Percentiles rank a stretch among this genome's conserved stretches.
Conservation (phyloP, 768 basidiomycete genomes). For the Nevesoporus exiguus region DNA sequence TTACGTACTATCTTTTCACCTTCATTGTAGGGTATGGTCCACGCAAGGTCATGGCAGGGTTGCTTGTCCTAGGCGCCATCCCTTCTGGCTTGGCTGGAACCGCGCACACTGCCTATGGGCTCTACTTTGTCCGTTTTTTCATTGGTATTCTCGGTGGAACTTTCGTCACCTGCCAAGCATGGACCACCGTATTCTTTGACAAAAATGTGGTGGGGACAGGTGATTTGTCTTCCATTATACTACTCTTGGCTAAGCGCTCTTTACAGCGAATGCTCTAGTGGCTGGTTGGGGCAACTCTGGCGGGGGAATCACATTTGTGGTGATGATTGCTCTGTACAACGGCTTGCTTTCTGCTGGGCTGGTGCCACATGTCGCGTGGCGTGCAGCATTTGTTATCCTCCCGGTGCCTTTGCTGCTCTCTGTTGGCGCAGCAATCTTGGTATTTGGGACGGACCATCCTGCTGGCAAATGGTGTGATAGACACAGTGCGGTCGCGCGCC, state of each 20-base stretch:
- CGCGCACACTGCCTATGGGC: constrained; percentile 36
- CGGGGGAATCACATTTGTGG: constrained; percentile 1
- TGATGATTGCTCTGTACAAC: constrained; percentile 35
- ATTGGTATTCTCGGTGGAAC: constrained; percentile 59
- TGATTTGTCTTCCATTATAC: not conserved
- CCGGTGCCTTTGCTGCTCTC: constrained; percentile 50
- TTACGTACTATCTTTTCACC: not conserved
- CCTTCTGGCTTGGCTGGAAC: constrained; percentile 24
- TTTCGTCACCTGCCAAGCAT: constrained; percentile 59
- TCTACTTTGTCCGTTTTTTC: constrained; percentile 51
- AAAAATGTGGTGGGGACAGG: constrained; percentile 41
- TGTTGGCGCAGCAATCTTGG: constrained; percentile 29
- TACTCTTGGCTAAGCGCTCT: not conserved
- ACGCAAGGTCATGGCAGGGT: constrained; percentile 5
- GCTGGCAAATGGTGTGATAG: constrained; percentile 7
- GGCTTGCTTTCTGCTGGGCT: constrained; percentile 36
- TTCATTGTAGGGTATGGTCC: constrained; percentile 2
- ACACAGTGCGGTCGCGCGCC: not conserved
- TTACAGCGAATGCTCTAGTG: constrained; percentile 2
- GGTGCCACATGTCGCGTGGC: constrained; percentile 45
- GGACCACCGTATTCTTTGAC: constrained; percentile 62
- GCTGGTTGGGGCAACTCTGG: constrained; percentile 3
- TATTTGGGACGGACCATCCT: constrained; percentile 7
- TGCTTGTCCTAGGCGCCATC: constrained; percentile 5
- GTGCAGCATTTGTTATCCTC: constrained; percentile 53